Percentiles rank a stretch among this genome's conserved stretches.
These are phyloP conservation scores for Cucurbita maxima DNA, from an alignment of 306 rosid species.

Conservation along the genomic window DNA sequence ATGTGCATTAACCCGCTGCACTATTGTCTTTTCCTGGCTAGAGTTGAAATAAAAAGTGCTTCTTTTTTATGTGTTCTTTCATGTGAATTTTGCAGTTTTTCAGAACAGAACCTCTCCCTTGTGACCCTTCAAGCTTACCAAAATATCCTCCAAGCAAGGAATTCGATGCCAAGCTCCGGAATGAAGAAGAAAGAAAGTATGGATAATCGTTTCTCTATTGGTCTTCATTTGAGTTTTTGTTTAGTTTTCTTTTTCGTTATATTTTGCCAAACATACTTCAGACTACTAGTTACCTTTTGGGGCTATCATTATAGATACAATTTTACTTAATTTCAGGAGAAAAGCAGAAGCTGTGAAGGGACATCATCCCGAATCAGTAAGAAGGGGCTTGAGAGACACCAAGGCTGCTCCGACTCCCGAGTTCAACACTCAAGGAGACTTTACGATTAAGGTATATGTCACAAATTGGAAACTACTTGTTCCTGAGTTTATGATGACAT, in stretches of 20 bases:
- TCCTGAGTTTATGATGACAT: not conserved
- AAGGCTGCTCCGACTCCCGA: constrained; percentile 37
- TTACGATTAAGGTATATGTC: constrained; percentile 30
- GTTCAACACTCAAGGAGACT: constrained; percentile 24
- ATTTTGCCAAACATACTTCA: not conserved
- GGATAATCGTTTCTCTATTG: not conserved
- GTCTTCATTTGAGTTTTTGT: not conserved
- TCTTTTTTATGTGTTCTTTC: not conserved
- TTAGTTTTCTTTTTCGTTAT: not conserved
- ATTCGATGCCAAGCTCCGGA: constrained; percentile 53
- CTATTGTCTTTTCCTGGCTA: not conserved
- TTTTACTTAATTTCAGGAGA: constrained; percentile 28
- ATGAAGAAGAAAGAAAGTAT: constrained; percentile 54
- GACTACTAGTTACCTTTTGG: not conserved
- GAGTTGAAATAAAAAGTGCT: not conserved
- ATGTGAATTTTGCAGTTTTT: constrained; percentile 37
- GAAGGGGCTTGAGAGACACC: constrained; percentile 32
- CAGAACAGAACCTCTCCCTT: constrained; percentile 60
- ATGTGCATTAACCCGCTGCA: not conserved
- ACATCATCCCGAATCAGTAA: constrained; percentile 42
- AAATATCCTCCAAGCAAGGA: constrained; percentile 82
- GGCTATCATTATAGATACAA: not conserved
- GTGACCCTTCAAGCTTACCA: constrained; percentile 70
- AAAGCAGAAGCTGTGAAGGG: constrained; percentile 35
- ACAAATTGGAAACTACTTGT: not conserved